These are phyloP conservation scores for Physcia stellaris DNA, from an alignment of 495 filamentous ascomycete species.

Conservation along the genomic window DNA sequence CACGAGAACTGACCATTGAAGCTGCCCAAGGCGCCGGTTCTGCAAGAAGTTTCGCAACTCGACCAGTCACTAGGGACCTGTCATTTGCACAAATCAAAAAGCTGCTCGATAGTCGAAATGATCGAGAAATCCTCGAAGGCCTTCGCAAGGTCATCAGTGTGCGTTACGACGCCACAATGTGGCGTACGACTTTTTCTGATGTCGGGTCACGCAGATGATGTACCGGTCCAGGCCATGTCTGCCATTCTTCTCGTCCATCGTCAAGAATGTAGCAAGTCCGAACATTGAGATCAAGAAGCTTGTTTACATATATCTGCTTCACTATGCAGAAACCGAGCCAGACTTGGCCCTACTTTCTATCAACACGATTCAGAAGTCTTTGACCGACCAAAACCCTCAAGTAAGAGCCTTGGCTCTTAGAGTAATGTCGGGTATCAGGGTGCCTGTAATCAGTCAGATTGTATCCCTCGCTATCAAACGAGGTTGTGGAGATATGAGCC, in stretches of 20 bases:
- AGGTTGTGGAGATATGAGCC: constrained; percentile 84
- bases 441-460: constrained; percentile 97
- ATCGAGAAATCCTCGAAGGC: constrained; percentile 85
- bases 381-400: constrained; percentile 82
- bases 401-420: constrained; percentile 81
- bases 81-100: constrained; percentile 67
- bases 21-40: constrained; percentile 70
- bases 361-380: constrained; percentile 95
- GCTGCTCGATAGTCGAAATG: constrained; percentile 84
- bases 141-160: constrained; percentile 82
- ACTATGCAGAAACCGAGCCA: constrained; percentile 88
- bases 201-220: constrained; percentile 55
- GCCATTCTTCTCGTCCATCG: constrained; percentile 81
- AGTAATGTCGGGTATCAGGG: constrained; percentile 89
- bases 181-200: constrained; percentile 11
- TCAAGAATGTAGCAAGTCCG: constrained; percentile 89
- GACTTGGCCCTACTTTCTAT: constrained; percentile 92
- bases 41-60: constrained; percentile 26
- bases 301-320: constrained; percentile 93
- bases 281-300: constrained; percentile 92
- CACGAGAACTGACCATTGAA: constrained; percentile 92
- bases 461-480: constrained; percentile 92
- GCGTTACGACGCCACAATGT: constrained; percentile 22
- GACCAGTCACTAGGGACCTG: constrained; percentile 30
- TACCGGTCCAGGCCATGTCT: constrained; percentile 73